Evolutionary conservation across 2,329 filamentous ascomycete species (phyloP), one percentile per base, ranked within the genome.

Genomic region (Fusarium sp.): DNA sequence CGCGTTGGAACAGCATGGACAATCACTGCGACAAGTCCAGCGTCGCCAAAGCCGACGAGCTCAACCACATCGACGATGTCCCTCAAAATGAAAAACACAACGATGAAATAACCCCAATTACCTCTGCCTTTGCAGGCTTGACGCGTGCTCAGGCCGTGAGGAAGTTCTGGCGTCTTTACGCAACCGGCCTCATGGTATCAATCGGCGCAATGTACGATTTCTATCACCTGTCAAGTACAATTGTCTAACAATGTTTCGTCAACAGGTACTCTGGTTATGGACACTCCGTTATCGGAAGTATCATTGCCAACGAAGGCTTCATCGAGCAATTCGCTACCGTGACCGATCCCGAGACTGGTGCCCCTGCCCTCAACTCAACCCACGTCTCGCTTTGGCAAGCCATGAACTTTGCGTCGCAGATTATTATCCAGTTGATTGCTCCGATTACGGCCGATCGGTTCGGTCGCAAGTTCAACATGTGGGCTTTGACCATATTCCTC

Each of bases 391-490:
- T 63, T 5, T 63, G 60, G 60, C 27, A 54, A 1, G 29, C 60
- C 14, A 63, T 63, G n/a, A 37, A 50, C n/a, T 63, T 54, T 40
- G 60, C 16, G 1, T 50, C 40, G 8, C 60, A 63, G 60, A 40
- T 56, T 13, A 47, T 56, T 10, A 29, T 40, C 6, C 60, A 63
- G 5, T 24, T 56, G 14, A 31, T 35, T 10, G 47, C 60, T 13
- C 42, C 42, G 9, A 35, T 54, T 31, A 63, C 45, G 6, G 42
- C 60, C n/a, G 60, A 63, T 63, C 45, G 60, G 20, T 63, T 31
- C 4, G 60, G 60, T 27, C 60, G 60, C 29, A 63, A 63, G 45
- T 54, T 63, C 16, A 63, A 63, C 60, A 63, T 63, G 60, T 63
- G 60, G 60, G 24, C 45, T 18, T 56, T 63, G 45, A 35, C 42